Percentiles rank a stretch among this genome's conserved stretches.
These are phyloP conservation scores for Eimeria necatrix DNA, from an alignment of 169 alveolate species.

Conservation along the genomic window DNA sequence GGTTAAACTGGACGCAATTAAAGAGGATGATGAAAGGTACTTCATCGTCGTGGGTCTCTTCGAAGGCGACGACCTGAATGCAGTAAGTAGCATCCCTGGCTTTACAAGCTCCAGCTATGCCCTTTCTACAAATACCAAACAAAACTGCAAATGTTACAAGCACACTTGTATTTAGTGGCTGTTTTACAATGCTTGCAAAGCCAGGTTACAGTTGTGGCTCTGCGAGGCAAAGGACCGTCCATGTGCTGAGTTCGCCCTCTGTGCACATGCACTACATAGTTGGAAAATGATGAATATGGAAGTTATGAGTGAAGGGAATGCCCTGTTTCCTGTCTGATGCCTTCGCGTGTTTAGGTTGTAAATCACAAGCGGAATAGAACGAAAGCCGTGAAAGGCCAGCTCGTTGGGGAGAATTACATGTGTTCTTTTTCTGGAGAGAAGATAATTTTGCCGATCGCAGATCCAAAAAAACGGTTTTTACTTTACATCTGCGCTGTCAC, in stretches of 20 bases:
- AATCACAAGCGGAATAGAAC: conserved; percentile 72
- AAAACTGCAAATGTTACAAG: background rate
- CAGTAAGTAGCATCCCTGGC: background rate
- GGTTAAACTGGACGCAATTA: conserved; percentile 53
- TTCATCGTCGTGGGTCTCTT: conserved; percentile 77
- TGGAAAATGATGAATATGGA: background rate
- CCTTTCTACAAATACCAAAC: background rate
- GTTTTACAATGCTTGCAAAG: background rate
- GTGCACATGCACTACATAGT: too few species aligned
- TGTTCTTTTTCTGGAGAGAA: conserved; percentile 44
- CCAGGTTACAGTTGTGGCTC: too few species aligned
- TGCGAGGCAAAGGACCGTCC: too few species aligned
- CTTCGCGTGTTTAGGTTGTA: conserved; percentile 21
- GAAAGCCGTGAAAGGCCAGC: conserved; percentile 50
- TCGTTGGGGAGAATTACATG: conserved; percentile 1
- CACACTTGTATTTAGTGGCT: background rate
- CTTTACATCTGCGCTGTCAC: conserved; percentile 67
- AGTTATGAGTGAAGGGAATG: background rate
- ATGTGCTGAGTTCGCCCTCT: too few species aligned
- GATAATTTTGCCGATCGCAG: conserved; percentile 64
- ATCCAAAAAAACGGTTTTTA: conserved; percentile 54
- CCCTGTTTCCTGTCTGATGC: background rate
- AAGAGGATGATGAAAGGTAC: conserved; percentile 58
- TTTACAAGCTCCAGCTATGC: background rate
- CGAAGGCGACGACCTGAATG: conserved; percentile 75